Evolutionary conservation across 495 filamentous ascomycete genomes (phyloP).

Genomic region (Eremomyces bilateralis): DNA sequence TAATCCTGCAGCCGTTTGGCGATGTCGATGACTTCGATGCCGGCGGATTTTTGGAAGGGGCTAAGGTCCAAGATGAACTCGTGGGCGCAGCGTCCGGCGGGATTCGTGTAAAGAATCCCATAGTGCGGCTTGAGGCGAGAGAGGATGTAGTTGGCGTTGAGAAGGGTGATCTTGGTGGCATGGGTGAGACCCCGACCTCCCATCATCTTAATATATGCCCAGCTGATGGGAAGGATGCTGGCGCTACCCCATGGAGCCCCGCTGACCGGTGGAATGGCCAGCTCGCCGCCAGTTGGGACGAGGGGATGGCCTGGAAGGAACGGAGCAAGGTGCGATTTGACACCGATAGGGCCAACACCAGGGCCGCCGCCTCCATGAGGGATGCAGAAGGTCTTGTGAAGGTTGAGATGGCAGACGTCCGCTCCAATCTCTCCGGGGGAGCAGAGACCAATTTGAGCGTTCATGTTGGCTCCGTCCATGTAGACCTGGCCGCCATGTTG

Average conservation of each 20-base stretch:
- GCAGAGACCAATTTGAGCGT: conserved; percentile 93
- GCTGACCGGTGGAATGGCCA: conserved; percentile 49
- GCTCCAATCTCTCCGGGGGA: conserved; percentile 93
- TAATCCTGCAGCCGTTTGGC: conserved; percentile 97
- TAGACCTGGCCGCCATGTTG: conserved; percentile 84
- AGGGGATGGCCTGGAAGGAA: conserved; percentile 62
- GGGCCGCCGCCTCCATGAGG: conserved; percentile 93
- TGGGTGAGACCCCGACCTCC: conserved; percentile 75
- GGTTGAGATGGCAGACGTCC: conserved; percentile 92
- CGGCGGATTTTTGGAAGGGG: conserved; percentile 59
- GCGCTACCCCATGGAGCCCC: conserved; percentile 84
- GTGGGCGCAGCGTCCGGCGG: conserved; percentile 73
- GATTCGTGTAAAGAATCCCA: conserved; percentile 80
- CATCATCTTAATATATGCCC: conserved; percentile 98
- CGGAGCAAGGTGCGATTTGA: conserved; percentile 55
- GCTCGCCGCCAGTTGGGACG: conserved; percentile 38
- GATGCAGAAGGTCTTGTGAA: conserved; percentile 99
- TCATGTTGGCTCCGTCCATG: conserved; percentile 99
- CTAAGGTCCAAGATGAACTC: conserved; percentile 95
- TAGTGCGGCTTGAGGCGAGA: conserved; percentile 78
- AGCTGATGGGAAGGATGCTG: conserved; percentile 87
- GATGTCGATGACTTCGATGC: conserved; percentile 87
- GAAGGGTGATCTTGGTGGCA: conserved; percentile 79
- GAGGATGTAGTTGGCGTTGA: conserved; percentile 97
- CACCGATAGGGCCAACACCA: conserved; percentile 88